Percentiles rank a stretch among this genome's conserved stretches.
Evolutionary conservation across 768 basidiomycete genomes (phyloP).

Genomic region (Scleroderma citrinum): DNA sequence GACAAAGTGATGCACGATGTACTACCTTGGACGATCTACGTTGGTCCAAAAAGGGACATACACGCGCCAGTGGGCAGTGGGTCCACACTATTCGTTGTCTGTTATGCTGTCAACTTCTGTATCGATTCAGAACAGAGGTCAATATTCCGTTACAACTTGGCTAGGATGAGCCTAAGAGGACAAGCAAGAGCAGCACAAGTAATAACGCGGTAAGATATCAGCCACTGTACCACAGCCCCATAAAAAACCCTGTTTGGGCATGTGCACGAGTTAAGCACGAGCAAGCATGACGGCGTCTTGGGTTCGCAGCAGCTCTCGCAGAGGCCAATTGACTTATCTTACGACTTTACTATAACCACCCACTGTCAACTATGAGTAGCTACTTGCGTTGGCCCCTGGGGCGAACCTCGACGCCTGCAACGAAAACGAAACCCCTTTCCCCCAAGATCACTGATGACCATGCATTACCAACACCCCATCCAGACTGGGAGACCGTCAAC

Average conservation of each 20-base stretch:
- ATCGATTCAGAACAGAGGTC: no score
- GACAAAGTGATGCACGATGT: no score
- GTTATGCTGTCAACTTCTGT: no score
- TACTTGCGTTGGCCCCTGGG: not conserved
- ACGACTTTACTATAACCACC: not conserved
- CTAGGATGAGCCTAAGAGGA: not conserved
- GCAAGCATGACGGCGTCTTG: not conserved
- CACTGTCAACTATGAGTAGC: not conserved
- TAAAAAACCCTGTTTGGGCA: not conserved
- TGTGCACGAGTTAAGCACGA: not conserved
- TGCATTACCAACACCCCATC: not conserved
- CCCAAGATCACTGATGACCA: not conserved
- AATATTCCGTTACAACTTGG: no score
- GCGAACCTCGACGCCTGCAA: not conserved
- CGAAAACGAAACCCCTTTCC: not conserved
- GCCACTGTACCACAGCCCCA: no score
- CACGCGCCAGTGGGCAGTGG: no score
- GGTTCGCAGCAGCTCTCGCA: not conserved
- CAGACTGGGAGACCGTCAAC: constrained; percentile 1
- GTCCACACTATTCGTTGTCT: no score
- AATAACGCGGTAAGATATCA: no score
- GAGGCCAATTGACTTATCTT: not conserved
- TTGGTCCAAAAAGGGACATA: no score
- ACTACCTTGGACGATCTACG: no score
- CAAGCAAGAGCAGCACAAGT: no score